Evolutionary conservation across 2,329 filamentous ascomycete species (phyloP).

Genomic region (Blastomyces emzantsi): DNA sequence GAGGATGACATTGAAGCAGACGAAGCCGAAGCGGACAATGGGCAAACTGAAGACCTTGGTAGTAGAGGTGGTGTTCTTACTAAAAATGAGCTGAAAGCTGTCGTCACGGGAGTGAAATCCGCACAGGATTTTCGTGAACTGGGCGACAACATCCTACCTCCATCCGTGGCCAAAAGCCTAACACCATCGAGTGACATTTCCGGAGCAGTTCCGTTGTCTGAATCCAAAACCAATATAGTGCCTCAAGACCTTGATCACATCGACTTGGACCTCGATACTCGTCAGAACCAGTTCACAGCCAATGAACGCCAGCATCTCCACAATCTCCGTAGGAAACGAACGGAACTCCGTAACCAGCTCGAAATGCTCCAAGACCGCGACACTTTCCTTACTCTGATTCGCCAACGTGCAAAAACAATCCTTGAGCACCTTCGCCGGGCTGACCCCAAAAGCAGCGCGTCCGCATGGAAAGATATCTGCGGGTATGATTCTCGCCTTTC

Average conservation of each 20-base stretch:
- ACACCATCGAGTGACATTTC: constrained; percentile 13
- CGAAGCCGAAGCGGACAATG: constrained; percentile 18
- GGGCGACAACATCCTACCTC: constrained; percentile 31
- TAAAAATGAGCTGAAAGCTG: constrained; percentile 35
- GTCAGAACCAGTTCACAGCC: constrained; percentile 14
- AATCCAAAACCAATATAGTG: background rate
- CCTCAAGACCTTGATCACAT: constrained; percentile 2
- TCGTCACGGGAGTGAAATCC: constrained; percentile 30
- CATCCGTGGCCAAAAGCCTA: constrained; percentile 21
- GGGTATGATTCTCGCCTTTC: constrained; percentile 40
- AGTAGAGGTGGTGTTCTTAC: constrained; percentile 37
- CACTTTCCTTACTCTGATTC: constrained; percentile 35
- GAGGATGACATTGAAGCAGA: constrained; percentile 18
- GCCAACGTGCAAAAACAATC: constrained; percentile 34
- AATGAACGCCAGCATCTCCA: constrained; percentile 17
- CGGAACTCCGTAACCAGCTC: constrained; percentile 21
- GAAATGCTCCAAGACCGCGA: constrained; percentile 37
- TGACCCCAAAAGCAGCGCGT: constrained; percentile 34
- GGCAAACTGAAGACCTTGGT: constrained; percentile 27
- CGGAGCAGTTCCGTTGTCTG: constrained; percentile 1
- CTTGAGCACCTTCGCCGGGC: constrained; percentile 37
- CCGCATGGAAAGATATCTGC: constrained; percentile 39
- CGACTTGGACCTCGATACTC: constrained; percentile 12
- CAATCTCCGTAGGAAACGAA: constrained; percentile 14
- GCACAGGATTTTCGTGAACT: constrained; percentile 35